A percentile compares a stretch with the other conserved stretches of the same genome.
These are phyloP conservation scores for Buxus sempervirens DNA, from an alignment of 164 flowering plant genomes.

Conservation along the genomic window DNA sequence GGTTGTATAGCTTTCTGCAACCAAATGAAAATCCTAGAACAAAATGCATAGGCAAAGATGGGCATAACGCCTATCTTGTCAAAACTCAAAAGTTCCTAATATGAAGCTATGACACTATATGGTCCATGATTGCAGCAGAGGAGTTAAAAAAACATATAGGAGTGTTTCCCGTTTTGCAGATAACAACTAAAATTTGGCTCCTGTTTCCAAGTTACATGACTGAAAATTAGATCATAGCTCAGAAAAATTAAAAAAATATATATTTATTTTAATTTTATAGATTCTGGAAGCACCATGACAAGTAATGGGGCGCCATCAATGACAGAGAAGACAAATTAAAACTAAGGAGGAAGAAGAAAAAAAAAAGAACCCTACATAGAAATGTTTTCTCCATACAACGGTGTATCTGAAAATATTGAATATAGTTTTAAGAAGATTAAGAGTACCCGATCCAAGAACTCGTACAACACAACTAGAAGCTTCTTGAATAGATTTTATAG, in stretches of 20 bases:
- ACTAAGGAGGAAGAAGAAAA: background rate
- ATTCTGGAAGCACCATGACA: no score
- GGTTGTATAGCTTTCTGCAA: background rate
- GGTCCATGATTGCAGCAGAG: background rate
- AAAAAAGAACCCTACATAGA: background rate
- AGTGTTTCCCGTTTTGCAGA: no score
- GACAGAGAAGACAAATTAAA: background rate
- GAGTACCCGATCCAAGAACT: slow-evolving; percentile 80
- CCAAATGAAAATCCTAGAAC: background rate
- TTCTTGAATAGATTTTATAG: slow-evolving; percentile 93
- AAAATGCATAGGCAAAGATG: background rate
- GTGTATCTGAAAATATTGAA: background rate
- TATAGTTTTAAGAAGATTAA: background rate
- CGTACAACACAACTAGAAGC: slow-evolving; percentile 70
- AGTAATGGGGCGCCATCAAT: no score
- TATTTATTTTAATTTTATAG: no score
- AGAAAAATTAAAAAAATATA: no score
- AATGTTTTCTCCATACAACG: background rate
- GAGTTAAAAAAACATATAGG: no score
- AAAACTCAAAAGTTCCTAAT: no score
- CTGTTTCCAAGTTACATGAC: background rate
- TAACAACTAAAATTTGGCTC: background rate
- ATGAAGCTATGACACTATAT: background rate
- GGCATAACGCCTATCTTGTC: background rate
- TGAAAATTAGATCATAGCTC: background rate